Evolutionary conservation across 164 flowering plant genomes (phyloP).

Genomic region (Berberis thunbergii): DNA sequence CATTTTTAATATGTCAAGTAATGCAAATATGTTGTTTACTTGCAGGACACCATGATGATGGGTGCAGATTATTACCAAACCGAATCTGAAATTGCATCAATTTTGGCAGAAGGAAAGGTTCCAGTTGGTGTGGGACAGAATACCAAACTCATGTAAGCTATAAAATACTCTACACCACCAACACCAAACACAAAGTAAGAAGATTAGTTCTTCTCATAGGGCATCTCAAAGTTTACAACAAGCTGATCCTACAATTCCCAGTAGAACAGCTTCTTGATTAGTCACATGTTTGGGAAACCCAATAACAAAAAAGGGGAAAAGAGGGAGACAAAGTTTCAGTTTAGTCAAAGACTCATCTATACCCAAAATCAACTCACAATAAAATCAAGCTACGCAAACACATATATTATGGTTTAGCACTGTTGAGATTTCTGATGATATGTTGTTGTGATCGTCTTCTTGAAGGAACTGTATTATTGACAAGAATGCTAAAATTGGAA

Average conservation of each 20-base stretch:
- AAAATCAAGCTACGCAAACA: neutral
- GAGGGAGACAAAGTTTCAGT: too few species aligned
- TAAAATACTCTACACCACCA: too few species aligned
- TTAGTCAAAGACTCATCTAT: too few species aligned
- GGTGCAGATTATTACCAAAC: conserved; percentile 98
- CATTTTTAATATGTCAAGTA: neutral
- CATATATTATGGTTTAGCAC: neutral
- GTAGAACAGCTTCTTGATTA: too few species aligned
- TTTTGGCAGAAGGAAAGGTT: conserved; percentile 83
- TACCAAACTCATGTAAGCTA: conserved; percentile 68
- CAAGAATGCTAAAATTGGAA: conserved; percentile 95
- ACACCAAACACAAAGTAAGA: too few species aligned
- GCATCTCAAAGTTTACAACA: too few species aligned
- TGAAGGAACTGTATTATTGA: conserved; percentile 89
- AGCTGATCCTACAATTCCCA: too few species aligned
- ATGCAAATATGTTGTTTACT: neutral
- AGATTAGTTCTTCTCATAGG: too few species aligned
- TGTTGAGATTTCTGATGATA: neutral
- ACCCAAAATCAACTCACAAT: neutral
- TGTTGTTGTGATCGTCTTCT: neutral
- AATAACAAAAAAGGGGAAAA: too few species aligned
- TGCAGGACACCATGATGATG: conserved; percentile 98
- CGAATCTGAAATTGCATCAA: conserved; percentile 82
- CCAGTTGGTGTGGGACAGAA: conserved; percentile 86
- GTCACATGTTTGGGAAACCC: too few species aligned